phyloP scores from a whole-genome alignment of 495 filamentous ascomycete genomes.

The Lindgomyces ingoldianus region DNA sequence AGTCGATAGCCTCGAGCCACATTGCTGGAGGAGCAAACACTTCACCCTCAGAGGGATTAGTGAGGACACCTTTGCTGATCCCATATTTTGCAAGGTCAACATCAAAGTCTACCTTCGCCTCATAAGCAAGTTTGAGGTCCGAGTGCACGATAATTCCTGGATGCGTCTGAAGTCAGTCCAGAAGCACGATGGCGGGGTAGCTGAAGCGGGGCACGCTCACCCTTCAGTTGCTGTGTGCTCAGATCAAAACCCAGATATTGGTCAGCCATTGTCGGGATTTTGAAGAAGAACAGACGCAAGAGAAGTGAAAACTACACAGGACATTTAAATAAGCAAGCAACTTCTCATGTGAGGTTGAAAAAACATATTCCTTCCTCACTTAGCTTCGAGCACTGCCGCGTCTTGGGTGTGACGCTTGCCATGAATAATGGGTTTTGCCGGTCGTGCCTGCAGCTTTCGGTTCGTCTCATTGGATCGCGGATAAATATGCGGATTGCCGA shows the following conservation, averaged over 20 bases:
- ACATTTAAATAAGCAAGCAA: constrained; percentile 23
- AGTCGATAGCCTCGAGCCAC: constrained; percentile 90
- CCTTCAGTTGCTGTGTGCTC: constrained; percentile 94
- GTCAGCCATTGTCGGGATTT: constrained; percentile 42
- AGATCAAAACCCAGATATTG: constrained; percentile 95
- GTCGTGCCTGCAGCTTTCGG: constrained; percentile 18
- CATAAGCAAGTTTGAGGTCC: constrained; percentile 70
- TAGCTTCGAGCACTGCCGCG: neutral
- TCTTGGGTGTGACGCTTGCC: constrained; percentile 5
- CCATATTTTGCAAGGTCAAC: constrained; percentile 71
- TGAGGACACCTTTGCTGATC: constrained; percentile 83
- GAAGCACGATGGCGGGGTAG: constrained; percentile 26
- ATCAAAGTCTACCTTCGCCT: constrained; percentile 76
- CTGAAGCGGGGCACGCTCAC: constrained; percentile 45
- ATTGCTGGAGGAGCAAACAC: constrained; percentile 90
- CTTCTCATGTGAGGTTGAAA: constrained; percentile 8
- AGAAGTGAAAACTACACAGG: constrained; percentile 2
- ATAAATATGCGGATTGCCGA: constrained; percentile 28
- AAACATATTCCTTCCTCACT: constrained; percentile 1
- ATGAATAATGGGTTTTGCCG: constrained; percentile 21
- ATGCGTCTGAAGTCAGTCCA: constrained; percentile 4
- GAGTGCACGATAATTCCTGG: constrained; percentile 79
- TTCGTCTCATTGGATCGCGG: constrained; percentile 16
- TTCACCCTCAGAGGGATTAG: constrained; percentile 76
- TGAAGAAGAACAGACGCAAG: neutral